Percentiles rank a stretch among this genome's conserved stretches.
These are phyloP conservation scores for Setaria italica DNA, from an alignment of 202 grass and related monocot genomes.

Conservation along the genomic window DNA sequence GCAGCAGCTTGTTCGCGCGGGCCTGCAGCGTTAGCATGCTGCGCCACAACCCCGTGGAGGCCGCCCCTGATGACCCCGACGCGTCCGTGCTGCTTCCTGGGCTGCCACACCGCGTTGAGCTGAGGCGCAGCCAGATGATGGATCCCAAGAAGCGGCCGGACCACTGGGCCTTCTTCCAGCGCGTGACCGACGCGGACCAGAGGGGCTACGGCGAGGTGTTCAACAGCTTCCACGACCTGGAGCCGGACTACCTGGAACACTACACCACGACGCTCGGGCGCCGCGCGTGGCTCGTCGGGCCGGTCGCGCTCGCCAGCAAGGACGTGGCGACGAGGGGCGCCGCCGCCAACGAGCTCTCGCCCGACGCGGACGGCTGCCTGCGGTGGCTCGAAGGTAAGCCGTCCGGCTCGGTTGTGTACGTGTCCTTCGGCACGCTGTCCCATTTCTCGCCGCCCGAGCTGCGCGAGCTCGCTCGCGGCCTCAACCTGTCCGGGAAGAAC, in stretches of 20 bases:
- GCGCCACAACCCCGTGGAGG: conserved; percentile 38
- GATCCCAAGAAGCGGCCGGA: conserved; percentile 35
- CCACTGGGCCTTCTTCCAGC: background rate
- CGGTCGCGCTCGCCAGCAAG: conserved; percentile 55
- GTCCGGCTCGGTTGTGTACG: conserved; percentile 60
- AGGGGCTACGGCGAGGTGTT: conserved; percentile 63
- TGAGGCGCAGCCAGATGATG: conserved; percentile 54
- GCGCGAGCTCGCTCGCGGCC: conserved; percentile 60
- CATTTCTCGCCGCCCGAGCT: conserved; percentile 45
- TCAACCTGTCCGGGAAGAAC: conserved; percentile 47
- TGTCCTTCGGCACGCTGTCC: conserved; percentile 64
- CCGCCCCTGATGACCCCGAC: conserved; percentile 39
- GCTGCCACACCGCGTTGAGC: conserved; percentile 61
- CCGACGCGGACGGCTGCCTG: conserved; percentile 35
- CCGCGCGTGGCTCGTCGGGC: conserved; percentile 62
- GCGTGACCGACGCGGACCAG: conserved; percentile 29
- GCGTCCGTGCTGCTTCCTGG: conserved; percentile 40
- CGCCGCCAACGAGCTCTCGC: background rate
- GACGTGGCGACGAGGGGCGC: conserved; percentile 40
- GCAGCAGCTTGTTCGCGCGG: conserved; percentile 57
- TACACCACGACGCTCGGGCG: conserved; percentile 37
- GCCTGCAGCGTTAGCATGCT: conserved; percentile 20
- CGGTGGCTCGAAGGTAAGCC: conserved; percentile 55
- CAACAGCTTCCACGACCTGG: conserved; percentile 72
- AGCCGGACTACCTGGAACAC: conserved; percentile 60